Evolutionary conservation across 345 rosid genomes (phyloP), one percentile per base, ranked within the genome.

Genomic region (Camelina neglecta): DNA sequence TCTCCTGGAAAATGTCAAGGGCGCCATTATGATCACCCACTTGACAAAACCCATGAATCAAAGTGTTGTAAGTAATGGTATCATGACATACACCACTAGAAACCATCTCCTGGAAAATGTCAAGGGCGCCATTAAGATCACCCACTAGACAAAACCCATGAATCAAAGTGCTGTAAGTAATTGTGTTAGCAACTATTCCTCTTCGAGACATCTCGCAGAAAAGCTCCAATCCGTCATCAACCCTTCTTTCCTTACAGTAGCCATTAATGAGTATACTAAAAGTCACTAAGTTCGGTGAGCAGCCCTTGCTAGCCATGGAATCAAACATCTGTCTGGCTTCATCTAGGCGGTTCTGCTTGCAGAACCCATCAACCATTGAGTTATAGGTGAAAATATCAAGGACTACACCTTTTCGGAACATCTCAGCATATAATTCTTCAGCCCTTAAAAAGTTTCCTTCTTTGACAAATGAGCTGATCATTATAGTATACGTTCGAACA

Each of bases 1-100:
- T 61, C 33, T 11, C 18, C 7, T 12, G 0, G 49, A 61, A 61
- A 3, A 62, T 8, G 7, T 23, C 36, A 23, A 0, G 7, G 1
- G 67, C 67, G 10, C 50, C 67, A 62, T 41, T 62, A 7, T 23
- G 11, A 62, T 62, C 8, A 62, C 51, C 51, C 36, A 24, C 23
- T 42, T 1, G 3, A 44, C 13, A 63, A 44, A 13, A 42, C 8
- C 53, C 67, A 8, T 63, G 13, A 42, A 63, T 63, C 13, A 63
- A 44, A 24, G 23, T 44, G 15, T 0, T 21, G 23, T 21, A 21
- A 41, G 21, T 42, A 7, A 62, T 23, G 20, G 11, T 24, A 62
- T 62, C 8, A 7, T 50, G 66, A 39, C 49, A 7, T 11, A 62
- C 51, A 41, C 67, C 67, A 21, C 18, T 62, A 3, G 36, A 62